Conservation (phyloP, 2,329 filamentous ascomycete genomes). For the Calonectria fujianensis region DNA sequence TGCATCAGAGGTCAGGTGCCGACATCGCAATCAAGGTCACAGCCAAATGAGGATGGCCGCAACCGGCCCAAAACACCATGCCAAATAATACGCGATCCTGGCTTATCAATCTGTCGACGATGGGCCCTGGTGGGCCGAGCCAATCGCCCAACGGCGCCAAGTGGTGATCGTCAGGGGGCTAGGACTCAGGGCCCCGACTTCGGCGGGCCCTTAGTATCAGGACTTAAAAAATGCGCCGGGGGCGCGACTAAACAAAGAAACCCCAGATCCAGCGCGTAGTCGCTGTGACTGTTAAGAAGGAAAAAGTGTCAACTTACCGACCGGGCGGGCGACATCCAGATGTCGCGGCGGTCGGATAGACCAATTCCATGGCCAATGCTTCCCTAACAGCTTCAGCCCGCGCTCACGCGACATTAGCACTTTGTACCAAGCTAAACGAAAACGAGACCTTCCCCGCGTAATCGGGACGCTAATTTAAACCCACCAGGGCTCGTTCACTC, state of each 20-base stretch:
- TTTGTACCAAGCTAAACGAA: constrained; percentile 1
- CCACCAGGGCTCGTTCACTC: not conserved
- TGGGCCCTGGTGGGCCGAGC: not conserved
- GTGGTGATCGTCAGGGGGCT: not conserved
- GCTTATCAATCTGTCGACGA: constrained; percentile 1
- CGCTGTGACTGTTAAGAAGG: not conserved
- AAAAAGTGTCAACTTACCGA: not conserved
- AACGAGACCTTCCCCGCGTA: not conserved
- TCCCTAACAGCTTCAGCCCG: not conserved
- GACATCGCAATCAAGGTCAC: not conserved
- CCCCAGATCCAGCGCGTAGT: not conserved
- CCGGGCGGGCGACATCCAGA: not conserved
- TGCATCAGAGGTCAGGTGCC: not conserved
- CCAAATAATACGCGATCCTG: not conserved
- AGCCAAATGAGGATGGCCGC: not conserved
- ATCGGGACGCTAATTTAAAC: not conserved
- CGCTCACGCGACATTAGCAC: not conserved
- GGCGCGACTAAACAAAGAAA: not conserved
- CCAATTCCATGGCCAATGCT: not conserved
- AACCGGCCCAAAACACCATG: not conserved
- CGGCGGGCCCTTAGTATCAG: not conserved
- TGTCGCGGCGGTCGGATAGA: not conserved
- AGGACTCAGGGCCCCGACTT: not conserved
- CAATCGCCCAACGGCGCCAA: not conserved
- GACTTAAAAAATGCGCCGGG: not conserved